phyloP scores from a whole-genome alignment of 2,329 filamentous ascomycete species.

The Tolypocladium pustulatum region DNA sequence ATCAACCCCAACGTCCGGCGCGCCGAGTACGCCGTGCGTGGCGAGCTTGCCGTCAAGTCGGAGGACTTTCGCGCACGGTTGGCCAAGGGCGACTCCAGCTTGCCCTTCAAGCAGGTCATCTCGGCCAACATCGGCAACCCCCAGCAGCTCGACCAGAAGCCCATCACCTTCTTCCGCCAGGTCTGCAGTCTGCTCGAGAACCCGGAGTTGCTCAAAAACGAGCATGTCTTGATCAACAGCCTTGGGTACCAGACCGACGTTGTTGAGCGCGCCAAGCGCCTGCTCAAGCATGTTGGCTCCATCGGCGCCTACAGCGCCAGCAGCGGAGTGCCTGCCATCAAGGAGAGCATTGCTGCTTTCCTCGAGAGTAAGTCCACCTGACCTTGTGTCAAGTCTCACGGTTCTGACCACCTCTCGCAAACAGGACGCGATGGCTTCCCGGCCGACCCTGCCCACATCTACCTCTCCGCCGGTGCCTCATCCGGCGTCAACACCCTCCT shows the following conservation, averaged over 20 bases:
- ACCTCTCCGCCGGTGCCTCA: slow-evolving; percentile 84
- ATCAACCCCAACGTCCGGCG: slow-evolving; percentile 84
- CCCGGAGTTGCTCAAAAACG: slow-evolving; percentile 71
- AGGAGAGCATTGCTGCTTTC: slow-evolving; percentile 83
- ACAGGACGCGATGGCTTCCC: slow-evolving; percentile 78
- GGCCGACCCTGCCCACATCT: slow-evolving; percentile 71
- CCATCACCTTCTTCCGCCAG: slow-evolving; percentile 97
- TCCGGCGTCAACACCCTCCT: slow-evolving; percentile 91
- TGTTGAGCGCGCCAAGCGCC: slow-evolving; percentile 67
- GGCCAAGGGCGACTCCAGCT: slow-evolving; percentile 40
- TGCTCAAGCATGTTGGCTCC: slow-evolving; percentile 76
- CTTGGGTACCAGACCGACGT: slow-evolving; percentile 89
- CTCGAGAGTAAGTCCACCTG: slow-evolving; percentile 62
- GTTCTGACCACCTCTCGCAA: not conserved
- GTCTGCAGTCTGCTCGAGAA: slow-evolving; percentile 90
- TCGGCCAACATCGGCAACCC: slow-evolving; percentile 98
- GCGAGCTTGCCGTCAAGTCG: slow-evolving; percentile 86
- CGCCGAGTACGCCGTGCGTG: slow-evolving; percentile 93
- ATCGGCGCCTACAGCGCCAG: slow-evolving; percentile 96
- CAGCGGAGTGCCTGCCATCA: slow-evolving; percentile 76
- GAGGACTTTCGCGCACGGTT: slow-evolving; percentile 79
- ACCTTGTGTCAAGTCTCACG: not conserved
- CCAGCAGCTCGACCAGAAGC: slow-evolving; percentile 97
- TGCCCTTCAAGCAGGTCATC: slow-evolving; percentile 87
- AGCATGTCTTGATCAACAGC: slow-evolving; percentile 61